Percentiles rank a stretch among this genome's conserved stretches.
Evolutionary conservation across 2,329 filamentous ascomycete genomes (phyloP).

Genomic region (Colletotrichum lentis): DNA sequence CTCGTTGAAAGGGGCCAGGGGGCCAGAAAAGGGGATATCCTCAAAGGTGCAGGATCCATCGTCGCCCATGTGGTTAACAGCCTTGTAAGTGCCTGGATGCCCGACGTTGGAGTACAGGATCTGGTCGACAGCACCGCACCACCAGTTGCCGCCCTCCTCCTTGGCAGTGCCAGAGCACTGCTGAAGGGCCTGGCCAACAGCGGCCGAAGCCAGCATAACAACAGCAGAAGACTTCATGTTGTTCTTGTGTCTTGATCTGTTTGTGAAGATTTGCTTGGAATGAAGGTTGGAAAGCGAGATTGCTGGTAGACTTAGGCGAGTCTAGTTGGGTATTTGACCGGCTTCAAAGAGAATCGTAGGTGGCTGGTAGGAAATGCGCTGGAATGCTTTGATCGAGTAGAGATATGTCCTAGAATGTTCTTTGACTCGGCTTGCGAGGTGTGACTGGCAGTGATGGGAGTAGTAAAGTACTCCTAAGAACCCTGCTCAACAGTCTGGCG

Average conservation of each 20-base stretch:
- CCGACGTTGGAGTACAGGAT: slow-evolving; percentile 71
- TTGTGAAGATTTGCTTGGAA: slow-evolving; percentile 22
- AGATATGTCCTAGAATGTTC: slow-evolving; percentile 24
- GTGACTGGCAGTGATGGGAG: slow-evolving; percentile 17
- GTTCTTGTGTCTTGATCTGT: slow-evolving; percentile 15
- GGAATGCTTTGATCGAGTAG: slow-evolving; percentile 17
- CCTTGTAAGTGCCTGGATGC: slow-evolving; percentile 68
- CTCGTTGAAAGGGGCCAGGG: slow-evolving; percentile 72
- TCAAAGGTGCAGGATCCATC: slow-evolving; percentile 63
- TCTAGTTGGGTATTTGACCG: slow-evolving; percentile 23
- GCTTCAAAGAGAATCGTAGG: slow-evolving; percentile 18
- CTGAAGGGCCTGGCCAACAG: slow-evolving; percentile 46
- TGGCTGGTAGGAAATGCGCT: slow-evolving; percentile 16
- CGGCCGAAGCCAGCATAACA: slow-evolving; percentile 43
- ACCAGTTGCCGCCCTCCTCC: slow-evolving; percentile 66
- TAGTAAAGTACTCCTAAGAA: slow-evolving; percentile 22
- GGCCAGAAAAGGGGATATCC: slow-evolving; percentile 63
- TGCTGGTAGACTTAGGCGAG: slow-evolving; percentile 19
- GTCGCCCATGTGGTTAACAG: slow-evolving; percentile 67
- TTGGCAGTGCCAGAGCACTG: slow-evolving; percentile 49
- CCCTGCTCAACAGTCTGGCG: slow-evolving; percentile 31
- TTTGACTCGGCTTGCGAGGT: slow-evolving; percentile 31
- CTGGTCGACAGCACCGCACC: slow-evolving; percentile 69
- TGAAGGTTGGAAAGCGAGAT: slow-evolving; percentile 10
- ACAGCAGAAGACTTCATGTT: slow-evolving; percentile 47